phyloP scores from a whole-genome alignment of 2,329 filamentous ascomycete genomes.

The Fusarium nygamai region DNA sequence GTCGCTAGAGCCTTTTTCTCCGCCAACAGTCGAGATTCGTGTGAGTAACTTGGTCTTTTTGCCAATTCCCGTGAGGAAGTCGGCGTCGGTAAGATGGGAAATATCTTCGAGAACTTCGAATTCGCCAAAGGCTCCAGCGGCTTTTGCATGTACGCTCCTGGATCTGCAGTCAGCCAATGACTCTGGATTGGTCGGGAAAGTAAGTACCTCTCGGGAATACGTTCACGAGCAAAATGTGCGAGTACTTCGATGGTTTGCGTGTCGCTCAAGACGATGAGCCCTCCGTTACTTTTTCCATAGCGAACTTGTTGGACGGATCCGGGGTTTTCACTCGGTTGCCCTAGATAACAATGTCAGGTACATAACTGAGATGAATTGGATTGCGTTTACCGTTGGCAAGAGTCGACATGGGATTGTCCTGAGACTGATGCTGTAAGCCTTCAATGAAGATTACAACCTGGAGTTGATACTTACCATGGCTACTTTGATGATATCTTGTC shows the following conservation, averaged over 20 bases:
- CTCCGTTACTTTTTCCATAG: slow-evolving; percentile 44
- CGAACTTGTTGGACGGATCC: slow-evolving; percentile 37
- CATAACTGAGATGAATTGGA: fast-evolving
- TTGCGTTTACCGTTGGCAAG: slow-evolving; percentile 21
- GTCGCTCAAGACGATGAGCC: slow-evolving; percentile 59
- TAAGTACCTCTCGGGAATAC: slow-evolving; percentile 62
- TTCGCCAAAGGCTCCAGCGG: slow-evolving; percentile 17
- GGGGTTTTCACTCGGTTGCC: slow-evolving; percentile 39
- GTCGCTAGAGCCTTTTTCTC: slow-evolving; percentile 71
- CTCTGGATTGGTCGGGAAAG: fast-evolving
- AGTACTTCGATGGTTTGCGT: slow-evolving; percentile 65
- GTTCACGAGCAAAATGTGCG: slow-evolving; percentile 66
- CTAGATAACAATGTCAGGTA: slow-evolving; percentile 3
- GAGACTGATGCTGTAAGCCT: background rate
- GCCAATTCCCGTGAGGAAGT: slow-evolving; percentile 1
- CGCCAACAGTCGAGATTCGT: slow-evolving; percentile 58
- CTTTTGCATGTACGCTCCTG: slow-evolving; percentile 22
- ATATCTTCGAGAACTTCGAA: slow-evolving; percentile 21
- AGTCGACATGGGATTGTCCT: slow-evolving; percentile 9
- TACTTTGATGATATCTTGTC: background rate
- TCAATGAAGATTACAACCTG: fast-evolving
- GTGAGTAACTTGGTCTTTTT: slow-evolving; percentile 7
- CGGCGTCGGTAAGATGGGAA: slow-evolving; percentile 19
- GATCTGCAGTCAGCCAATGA: background rate
- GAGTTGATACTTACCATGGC: background rate